These are phyloP conservation scores for Williopsis jadinii DNA, from an alignment of 1,139 yeast species.

Conservation along the genomic window DNA sequence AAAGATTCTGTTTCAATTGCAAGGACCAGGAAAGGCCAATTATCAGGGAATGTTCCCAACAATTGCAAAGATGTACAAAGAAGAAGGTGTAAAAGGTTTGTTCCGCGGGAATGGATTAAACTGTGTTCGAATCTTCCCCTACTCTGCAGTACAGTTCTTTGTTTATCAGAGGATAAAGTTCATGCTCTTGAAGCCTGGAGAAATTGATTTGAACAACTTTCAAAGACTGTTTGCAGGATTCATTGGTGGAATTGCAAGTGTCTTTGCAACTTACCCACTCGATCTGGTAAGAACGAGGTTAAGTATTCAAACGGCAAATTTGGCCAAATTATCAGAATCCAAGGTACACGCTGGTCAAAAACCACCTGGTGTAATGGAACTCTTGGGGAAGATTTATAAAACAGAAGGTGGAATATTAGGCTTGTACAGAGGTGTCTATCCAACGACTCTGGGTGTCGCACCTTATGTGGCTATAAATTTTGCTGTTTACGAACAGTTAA, in stretches of 20 bases:
- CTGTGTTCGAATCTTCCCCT: conserved; percentile 86
- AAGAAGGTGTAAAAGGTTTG: conserved; percentile 85
- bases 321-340: conserved; percentile 43
- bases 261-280: conserved; percentile 81
- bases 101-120: conserved; percentile 88
- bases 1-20: conserved; percentile 84
- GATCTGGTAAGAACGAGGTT: conserved; percentile 87
- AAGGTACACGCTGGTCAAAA: conserved; percentile 28
- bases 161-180: conserved; percentile 71
- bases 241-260: conserved; percentile 75
- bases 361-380: conserved; percentile 65
- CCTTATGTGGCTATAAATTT: conserved; percentile 94
- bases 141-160: conserved; percentile 90
- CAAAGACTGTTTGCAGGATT: conserved; percentile 75
- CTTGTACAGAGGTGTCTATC: conserved; percentile 76
- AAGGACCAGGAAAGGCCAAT: conserved; percentile 59
- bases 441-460: conserved; percentile 90
- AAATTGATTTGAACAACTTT: conserved; percentile 36
- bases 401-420: conserved; percentile 81
- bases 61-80: conserved; percentile 69
- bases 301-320: conserved; percentile 81
- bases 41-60: conserved; percentile 79
- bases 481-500: conserved; percentile 76
- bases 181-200: conserved; percentile 32
- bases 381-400: conserved; percentile 51